Base-by-base conservation (phyloP, 1,139 yeast species). In the Ogataea hybrid region DNA sequence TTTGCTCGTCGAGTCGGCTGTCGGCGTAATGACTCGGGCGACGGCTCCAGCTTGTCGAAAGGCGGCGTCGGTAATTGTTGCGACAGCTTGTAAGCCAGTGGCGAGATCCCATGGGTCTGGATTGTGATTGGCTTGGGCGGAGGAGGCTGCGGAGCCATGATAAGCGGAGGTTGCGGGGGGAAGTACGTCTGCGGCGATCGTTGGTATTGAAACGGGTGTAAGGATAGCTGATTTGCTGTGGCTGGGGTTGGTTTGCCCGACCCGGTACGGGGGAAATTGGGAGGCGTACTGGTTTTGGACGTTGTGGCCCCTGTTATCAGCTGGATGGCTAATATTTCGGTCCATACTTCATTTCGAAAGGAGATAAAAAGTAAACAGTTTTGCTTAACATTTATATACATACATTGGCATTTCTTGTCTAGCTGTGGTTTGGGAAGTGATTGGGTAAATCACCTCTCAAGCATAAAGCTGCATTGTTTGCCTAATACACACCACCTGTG, bases 1-100 rank as follows among this genome's bases (percentile, higher is more conserved):
- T 75, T 77, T 10, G 76, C 70, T 33, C 85, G 63, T 43, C 76
- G 77, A 25, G 71, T 73, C 15, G 47, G 51, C 33, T 49, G 51
- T 17, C 42, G 42, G 27, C 42, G 43, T 37, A 59, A 20, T 2
- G 63, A 49, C 9, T 42, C 46, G 10, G 37, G 33, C 6, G 46
- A 39, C 2, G 62, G 37, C 62, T 67, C 46, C 57, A 61, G 3
- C 61, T 52, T 43, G 62, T 63, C 18, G 73, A 78, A 17, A 69
- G 77, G 38, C 46, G 57, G 60, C 5, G 50, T 32, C 1, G 77
- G 76, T 32, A 70, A 57, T 11, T 62, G 35, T 35, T 57, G 52
- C 3, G 64, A 58, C 9, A 59, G 42, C 15, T 51, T 46, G 33
- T 53, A 53, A 1, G 58, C 49, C 29, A 59, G 38, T 7, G 52